Evolutionary conservation across 768 basidiomycete species (phyloP).

Genomic region (Austroboletus eburneus): DNA sequence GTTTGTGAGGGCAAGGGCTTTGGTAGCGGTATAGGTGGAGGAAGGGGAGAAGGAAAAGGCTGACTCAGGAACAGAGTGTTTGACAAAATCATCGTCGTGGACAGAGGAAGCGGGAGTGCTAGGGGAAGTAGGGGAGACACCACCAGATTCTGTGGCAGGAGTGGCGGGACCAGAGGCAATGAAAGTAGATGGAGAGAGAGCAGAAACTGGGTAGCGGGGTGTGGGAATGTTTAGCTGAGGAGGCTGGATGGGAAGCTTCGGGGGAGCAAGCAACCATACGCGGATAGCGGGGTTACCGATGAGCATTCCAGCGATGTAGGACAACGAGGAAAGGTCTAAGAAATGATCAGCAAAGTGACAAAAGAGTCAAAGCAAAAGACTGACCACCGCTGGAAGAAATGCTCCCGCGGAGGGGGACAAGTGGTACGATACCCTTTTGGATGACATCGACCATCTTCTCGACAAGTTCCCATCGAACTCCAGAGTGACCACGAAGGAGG

Average conservation of each 20-base stretch:
- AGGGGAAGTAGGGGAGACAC: constrained; percentile 45
- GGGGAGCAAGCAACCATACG: constrained; percentile 49
- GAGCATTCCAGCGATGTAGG: constrained; percentile 78
- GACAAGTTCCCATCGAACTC: constrained; percentile 76
- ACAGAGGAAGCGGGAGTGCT: constrained; percentile 29
- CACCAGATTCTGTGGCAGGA: constrained; percentile 28
- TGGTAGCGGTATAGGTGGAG: constrained; percentile 23
- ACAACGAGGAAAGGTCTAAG: constrained; percentile 70
- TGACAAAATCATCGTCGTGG: constrained; percentile 20
- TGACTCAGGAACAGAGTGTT: neutral
- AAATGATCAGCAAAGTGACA: constrained; percentile 8
- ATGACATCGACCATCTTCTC: constrained; percentile 75
- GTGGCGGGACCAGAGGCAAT: constrained; percentile 17
- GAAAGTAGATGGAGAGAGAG: constrained; percentile 1
- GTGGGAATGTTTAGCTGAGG: constrained; percentile 13
- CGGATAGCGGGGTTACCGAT: constrained; percentile 78
- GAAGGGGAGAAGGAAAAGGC: neutral
- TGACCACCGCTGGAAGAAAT: constrained; percentile 80
- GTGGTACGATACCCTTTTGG: constrained; percentile 64
- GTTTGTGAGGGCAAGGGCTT: constrained; percentile 56
- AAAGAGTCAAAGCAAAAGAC: constrained; percentile 4
- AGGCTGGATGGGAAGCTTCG: constrained; percentile 1
- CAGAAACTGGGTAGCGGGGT: constrained; percentile 7
- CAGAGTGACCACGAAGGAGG: constrained; percentile 84
- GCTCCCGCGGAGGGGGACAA: constrained; percentile 80